These are phyloP conservation scores for Termitomyces sp. DNA, from an alignment of 1,284 basidiomycete genomes.

Conservation along the genomic window DNA sequence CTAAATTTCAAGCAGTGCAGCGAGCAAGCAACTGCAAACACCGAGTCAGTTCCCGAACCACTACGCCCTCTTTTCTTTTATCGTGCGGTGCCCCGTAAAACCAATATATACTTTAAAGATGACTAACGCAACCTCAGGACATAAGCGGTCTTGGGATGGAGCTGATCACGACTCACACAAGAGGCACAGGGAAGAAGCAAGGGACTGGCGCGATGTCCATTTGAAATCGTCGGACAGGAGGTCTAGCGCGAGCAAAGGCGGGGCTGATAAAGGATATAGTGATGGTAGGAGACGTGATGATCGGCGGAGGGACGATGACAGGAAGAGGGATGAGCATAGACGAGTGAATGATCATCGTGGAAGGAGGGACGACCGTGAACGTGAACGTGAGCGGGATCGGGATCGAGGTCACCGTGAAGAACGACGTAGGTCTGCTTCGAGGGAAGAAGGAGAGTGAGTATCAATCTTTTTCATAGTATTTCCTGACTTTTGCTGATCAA, in stretches of 20 bases:
- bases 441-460: slow-evolving; percentile 73
- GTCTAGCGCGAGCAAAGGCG: slow-evolving; percentile 32
- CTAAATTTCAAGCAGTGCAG: neutral
- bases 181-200: slow-evolving; percentile 45
- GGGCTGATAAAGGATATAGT: slow-evolving; percentile 34
- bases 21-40: neutral
- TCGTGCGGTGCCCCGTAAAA: slow-evolving; percentile 81
- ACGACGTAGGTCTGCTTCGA: slow-evolving; percentile 16
- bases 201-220: slow-evolving; percentile 76
- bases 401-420: slow-evolving; percentile 19
- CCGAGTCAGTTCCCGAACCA: neutral
- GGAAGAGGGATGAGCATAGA: slow-evolving; percentile 20
- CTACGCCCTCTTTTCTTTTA: slow-evolving; percentile 28
- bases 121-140: slow-evolving; percentile 81
- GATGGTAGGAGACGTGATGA: slow-evolving; percentile 18
- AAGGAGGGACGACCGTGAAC: slow-evolving; percentile 15
- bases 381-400: slow-evolving; percentile 15
- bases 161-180: slow-evolving; percentile 46
- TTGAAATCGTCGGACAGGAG: slow-evolving; percentile 41
- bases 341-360: slow-evolving; percentile 18
- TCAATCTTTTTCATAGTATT: slow-evolving; percentile 15
- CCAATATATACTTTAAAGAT: slow-evolving; percentile 51
- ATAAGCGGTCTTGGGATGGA: slow-evolving; percentile 71
- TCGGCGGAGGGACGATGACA: slow-evolving; percentile 24
- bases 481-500: neutral